A percentile compares a stretch with the other conserved stretches of the same genome.
Evolutionary conservation across 176 grass and related monocot genomes (phyloP).

Genomic region (Microstegium vimineum): DNA sequence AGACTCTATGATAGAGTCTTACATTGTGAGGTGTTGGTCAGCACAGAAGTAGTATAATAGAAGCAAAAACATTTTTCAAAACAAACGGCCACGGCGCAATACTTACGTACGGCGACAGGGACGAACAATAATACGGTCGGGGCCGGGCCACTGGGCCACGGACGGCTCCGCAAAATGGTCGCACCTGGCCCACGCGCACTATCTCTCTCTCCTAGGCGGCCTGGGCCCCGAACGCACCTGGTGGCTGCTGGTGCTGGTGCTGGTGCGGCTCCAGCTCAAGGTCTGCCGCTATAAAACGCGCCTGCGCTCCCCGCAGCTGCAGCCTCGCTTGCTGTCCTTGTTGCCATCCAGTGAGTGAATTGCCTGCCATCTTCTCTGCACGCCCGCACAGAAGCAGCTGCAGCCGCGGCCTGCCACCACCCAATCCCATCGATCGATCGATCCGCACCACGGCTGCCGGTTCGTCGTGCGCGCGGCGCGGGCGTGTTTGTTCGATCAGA

Average conservation of each 20-base stretch:
- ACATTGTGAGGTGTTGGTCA: neutral
- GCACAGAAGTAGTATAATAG: neutral
- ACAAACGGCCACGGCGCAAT: neutral
- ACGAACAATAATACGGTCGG: conserved; percentile 1
- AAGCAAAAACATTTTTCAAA: neutral
- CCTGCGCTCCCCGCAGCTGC: neutral
- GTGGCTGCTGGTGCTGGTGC: neutral
- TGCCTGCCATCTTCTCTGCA: neutral
- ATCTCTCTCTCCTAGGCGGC: neutral
- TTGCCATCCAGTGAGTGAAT: neutral
- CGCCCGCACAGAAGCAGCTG: neutral
- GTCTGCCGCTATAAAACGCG: conserved; percentile 32
- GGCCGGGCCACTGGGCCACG: neutral
- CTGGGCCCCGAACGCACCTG: neutral
- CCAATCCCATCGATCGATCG: too few species aligned
- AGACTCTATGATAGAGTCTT: too few species aligned
- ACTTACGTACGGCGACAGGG: neutral
- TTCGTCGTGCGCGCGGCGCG: too few species aligned
- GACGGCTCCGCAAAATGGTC: conserved; percentile 17
- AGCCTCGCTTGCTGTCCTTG: neutral
- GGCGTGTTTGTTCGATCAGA: neutral
- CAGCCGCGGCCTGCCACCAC: neutral
- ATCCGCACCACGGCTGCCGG: too few species aligned
- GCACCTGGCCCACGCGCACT: neutral
- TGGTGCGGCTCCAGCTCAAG: neutral